Evolutionary conservation across 2,329 filamentous ascomycete genomes (phyloP).

Genomic region (Phialocephala subalpina): DNA sequence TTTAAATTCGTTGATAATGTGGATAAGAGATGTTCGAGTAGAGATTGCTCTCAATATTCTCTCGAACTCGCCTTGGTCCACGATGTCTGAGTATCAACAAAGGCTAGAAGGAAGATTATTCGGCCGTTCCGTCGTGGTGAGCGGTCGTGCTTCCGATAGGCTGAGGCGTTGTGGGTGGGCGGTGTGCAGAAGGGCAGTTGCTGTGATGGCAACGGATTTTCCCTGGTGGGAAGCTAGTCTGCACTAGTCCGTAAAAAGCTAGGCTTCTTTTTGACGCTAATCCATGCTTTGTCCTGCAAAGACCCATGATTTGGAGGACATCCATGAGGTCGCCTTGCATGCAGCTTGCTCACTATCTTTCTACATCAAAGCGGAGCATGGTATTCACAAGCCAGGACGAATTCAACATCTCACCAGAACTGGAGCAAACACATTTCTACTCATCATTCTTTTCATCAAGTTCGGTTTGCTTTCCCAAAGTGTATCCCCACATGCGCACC

Average conservation of each 20-base stretch:
- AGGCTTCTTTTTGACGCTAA: neutral
- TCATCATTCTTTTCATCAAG: neutral
- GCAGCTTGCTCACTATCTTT: neutral
- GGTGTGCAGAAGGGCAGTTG: too few species aligned
- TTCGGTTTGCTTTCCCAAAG: constrained; percentile 2
- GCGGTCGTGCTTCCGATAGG: too few species aligned
- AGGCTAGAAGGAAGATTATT: neutral
- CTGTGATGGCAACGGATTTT: neutral
- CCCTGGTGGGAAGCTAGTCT: neutral
- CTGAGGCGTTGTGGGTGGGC: too few species aligned
- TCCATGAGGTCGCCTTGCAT: neutral
- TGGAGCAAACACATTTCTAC: neutral
- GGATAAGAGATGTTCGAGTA: neutral
- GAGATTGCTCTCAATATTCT: neutral
- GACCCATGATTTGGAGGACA: too few species aligned
- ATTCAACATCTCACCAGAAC: neutral
- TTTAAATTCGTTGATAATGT: neutral
- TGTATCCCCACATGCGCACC: neutral
- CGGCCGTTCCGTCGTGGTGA: too few species aligned
- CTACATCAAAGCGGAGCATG: neutral
- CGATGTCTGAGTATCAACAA: neutral
- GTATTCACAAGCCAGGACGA: neutral
- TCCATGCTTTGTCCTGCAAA: neutral
- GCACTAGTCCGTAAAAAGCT: too few species aligned
- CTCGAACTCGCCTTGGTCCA: neutral